A percentile compares a stretch with the other conserved stretches of the same genome.
phyloP scores from a whole-genome alignment of 306 rosid species.

The Quercus berberidifolia region DNA sequence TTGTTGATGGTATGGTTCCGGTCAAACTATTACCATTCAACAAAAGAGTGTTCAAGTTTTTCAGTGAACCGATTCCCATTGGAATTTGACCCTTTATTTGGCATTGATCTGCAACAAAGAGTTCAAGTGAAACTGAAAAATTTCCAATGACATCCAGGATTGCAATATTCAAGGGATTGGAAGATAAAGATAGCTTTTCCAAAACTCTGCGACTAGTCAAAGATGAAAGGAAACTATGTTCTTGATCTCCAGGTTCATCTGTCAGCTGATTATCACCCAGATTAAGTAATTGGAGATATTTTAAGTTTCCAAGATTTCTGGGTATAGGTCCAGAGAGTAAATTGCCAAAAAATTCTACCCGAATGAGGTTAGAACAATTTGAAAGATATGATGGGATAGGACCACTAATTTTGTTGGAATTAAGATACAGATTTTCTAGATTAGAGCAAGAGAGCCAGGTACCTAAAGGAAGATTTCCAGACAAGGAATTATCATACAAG shows the following conservation, averaged over 20 bases:
- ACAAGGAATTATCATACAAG: neutral
- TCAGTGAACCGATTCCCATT: no score
- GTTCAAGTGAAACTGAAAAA: neutral
- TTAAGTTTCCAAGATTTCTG: neutral
- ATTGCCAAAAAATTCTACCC: accelerated
- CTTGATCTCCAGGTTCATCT: neutral
- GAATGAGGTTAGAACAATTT: neutral
- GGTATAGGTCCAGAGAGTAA: neutral
- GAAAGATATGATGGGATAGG: neutral
- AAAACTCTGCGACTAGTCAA: neutral
- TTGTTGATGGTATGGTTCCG: neutral
- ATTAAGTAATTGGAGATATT: neutral
- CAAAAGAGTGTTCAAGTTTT: no score
- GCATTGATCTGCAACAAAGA: no score
- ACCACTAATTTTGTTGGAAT: neutral
- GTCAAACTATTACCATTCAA: no score
- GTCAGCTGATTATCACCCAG: neutral
- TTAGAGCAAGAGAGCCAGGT: neutral
- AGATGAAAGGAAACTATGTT: neutral
- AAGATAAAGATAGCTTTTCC: neutral
- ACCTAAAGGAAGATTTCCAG: neutral
- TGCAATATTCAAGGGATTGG: neutral
- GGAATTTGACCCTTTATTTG: no score
- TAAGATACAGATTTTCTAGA: accelerated
- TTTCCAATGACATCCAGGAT: neutral